Evolutionary conservation across 176 grass and related monocot species (phyloP), one percentile per base, ranked within the genome.

Genomic region (Pontederia crassipes): DNA sequence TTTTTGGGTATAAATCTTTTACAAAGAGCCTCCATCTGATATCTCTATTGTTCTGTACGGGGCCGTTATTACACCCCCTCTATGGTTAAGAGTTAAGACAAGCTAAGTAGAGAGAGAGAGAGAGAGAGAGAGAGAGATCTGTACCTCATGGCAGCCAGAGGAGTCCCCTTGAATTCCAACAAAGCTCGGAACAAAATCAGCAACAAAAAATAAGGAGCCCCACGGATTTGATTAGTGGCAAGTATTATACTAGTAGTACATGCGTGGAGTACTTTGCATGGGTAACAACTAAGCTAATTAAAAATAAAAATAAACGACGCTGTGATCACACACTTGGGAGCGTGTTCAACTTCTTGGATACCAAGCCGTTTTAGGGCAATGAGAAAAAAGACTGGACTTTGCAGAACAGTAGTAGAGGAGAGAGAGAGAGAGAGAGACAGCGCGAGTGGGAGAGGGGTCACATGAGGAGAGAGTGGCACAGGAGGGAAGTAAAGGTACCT

Each of bases 381-480:
- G 17, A n/a, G 14, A 8, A 16, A 53, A n/a, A 5, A 12, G 15
- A 45, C 8, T 14, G 17, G 1, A 11, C 54, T 46, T 18, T 24
- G 0, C 26, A 57, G 52, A 49, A 65, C 57, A 56, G 72, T 59
- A 15, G 62, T 54, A 53, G 54, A 24, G 9, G 56, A 46, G 8
- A 70, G 17, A 17, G 9, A 48, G 11, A 13, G 56, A 46, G 8
- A 70, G 17, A 17, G 9, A 48, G 11, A 47, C 28, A 46, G 12
- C 50, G 17, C 9, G 65, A 17, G 47, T 45, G 32, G 59, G 13
- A 15, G 15, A 78, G 20, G 20, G 20, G 20, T 24, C 76, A 66
- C 68, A 67, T 72, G 75, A 66, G 59, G 56, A 13, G 49, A 48
- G 29, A 56, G 58, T 57, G 14, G 47, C 28, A 59, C 29, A 16